Conservation (phyloP, 2,329 filamentous ascomycete genomes). For the Colletotrichum sp. region DNA sequence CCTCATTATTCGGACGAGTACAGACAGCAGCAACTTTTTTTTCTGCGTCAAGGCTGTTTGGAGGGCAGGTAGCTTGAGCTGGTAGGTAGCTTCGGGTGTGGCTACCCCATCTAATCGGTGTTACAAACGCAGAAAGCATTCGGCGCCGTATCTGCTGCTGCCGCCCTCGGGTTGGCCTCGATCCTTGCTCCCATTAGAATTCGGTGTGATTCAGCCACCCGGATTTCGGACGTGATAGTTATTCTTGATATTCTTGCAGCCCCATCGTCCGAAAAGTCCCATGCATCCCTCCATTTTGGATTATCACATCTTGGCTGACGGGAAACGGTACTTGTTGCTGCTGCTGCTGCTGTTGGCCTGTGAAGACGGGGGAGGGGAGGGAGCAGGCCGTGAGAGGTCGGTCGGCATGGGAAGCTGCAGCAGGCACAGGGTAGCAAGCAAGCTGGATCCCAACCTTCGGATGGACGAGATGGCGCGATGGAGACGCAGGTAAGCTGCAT, state of each 20-base stretch:
- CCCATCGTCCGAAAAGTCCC: background rate
- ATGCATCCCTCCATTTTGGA: background rate
- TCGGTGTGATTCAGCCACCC: background rate
- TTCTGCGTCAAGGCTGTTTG: background rate
- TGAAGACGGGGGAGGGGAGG: background rate
- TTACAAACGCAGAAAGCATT: background rate
- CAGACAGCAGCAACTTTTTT: background rate
- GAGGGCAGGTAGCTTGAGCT: background rate
- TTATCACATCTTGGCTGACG: background rate
- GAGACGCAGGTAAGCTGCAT: slow-evolving; percentile 6
- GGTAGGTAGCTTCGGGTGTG: background rate
- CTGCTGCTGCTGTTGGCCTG: background rate
- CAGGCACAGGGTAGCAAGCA: background rate
- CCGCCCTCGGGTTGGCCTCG: background rate
- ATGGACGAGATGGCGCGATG: slow-evolving; percentile 1
- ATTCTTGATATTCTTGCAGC: background rate
- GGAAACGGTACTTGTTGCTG: background rate
- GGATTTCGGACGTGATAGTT: background rate
- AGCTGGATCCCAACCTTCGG: background rate
- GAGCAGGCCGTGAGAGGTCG: background rate
- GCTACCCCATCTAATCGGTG: background rate
- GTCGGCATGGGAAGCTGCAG: background rate
- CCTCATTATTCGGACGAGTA: slow-evolving; percentile 13
- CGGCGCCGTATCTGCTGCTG: background rate
- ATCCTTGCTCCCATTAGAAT: background rate